Percentiles rank a stretch among this genome's conserved stretches.
These are phyloP conservation scores for Quercus robur DNA, from an alignment of 306 rosid species.

Conservation along the genomic window DNA sequence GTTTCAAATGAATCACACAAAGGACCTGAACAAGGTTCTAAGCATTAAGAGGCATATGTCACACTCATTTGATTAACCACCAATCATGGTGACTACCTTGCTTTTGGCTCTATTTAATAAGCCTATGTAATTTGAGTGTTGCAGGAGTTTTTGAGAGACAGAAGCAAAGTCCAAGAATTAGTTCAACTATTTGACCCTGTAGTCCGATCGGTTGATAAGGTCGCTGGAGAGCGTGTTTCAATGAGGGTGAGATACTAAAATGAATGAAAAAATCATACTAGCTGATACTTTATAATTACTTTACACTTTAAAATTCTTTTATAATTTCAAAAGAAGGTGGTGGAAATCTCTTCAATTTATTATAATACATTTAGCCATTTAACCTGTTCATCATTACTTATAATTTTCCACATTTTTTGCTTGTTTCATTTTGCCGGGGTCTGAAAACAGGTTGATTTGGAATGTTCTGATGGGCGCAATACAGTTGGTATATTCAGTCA, in stretches of 20 bases:
- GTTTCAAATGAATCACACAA: not conserved
- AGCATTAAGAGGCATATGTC: not conserved
- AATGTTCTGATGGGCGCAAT: constrained; percentile 71
- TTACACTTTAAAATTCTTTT: not conserved
- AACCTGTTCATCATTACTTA: not conserved
- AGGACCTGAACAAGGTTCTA: not conserved
- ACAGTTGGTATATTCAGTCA: constrained; percentile 79
- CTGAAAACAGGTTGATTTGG: constrained; percentile 76
- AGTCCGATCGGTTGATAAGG: constrained; percentile 67
- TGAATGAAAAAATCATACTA: not conserved
- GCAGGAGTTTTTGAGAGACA: constrained; percentile 84
- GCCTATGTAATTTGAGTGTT: constrained; percentile 5
- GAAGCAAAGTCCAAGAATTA: constrained; percentile 61
- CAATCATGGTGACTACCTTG: not conserved
- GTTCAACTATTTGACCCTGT: constrained; percentile 81
- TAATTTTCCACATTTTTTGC: not conserved
- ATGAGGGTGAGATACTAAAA: constrained; percentile 65
- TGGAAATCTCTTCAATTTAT: not conserved
- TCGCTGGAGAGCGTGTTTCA: constrained; percentile 91
- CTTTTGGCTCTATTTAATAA: not conserved
- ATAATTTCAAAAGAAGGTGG: not conserved
- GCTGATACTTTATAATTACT: not conserved
- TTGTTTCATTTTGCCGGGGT: constrained; percentile 1
- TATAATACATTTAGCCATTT: not conserved
- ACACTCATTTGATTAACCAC: not conserved